Evolutionary conservation across 2,329 filamentous ascomycete genomes (phyloP).

Genomic region (Graphilbum fragrans): DNA sequence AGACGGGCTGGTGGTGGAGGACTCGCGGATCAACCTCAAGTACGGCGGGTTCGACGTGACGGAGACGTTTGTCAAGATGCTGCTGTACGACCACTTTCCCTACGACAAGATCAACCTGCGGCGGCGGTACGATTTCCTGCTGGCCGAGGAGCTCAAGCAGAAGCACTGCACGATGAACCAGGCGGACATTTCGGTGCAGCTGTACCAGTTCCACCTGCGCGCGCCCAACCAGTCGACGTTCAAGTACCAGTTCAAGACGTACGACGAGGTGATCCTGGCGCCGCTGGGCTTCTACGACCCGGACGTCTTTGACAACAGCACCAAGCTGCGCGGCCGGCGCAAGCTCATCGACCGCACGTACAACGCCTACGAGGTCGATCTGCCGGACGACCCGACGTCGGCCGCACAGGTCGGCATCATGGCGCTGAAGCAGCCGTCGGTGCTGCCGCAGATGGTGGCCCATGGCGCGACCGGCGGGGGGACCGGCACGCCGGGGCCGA

Average conservation of each 20-base stretch:
- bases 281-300: slow-evolving; percentile 93
- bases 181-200: slow-evolving; percentile 75
- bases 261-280: slow-evolving; percentile 90
- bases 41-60: slow-evolving; percentile 89
- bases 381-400: slow-evolving; percentile 80
- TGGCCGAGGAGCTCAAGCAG: slow-evolving; percentile 91
- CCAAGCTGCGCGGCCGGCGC: slow-evolving; percentile 68
- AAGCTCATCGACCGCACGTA: slow-evolving; percentile 79
- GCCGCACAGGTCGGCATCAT: slow-evolving; percentile 64
- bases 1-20: slow-evolving; percentile 87
- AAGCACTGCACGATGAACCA: slow-evolving; percentile 89
- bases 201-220: slow-evolving; percentile 82
- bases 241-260: slow-evolving; percentile 93
- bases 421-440: slow-evolving; percentile 46
- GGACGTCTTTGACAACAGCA: slow-evolving; percentile 67
- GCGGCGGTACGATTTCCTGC: slow-evolving; percentile 79
- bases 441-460: slow-evolving; percentile 23
- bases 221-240: slow-evolving; percentile 78
- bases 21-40: slow-evolving; percentile 90
- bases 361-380: slow-evolving; percentile 81
- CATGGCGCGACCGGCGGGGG: slow-evolving; percentile 3
- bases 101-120: slow-evolving; percentile 90
- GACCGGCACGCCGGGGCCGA: background rate
- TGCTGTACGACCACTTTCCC: slow-evolving; percentile 91
- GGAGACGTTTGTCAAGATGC: slow-evolving; percentile 93